Evolutionary conservation across 2,329 filamentous ascomycete genomes (phyloP).

Genomic region (Phialophora tarda): DNA sequence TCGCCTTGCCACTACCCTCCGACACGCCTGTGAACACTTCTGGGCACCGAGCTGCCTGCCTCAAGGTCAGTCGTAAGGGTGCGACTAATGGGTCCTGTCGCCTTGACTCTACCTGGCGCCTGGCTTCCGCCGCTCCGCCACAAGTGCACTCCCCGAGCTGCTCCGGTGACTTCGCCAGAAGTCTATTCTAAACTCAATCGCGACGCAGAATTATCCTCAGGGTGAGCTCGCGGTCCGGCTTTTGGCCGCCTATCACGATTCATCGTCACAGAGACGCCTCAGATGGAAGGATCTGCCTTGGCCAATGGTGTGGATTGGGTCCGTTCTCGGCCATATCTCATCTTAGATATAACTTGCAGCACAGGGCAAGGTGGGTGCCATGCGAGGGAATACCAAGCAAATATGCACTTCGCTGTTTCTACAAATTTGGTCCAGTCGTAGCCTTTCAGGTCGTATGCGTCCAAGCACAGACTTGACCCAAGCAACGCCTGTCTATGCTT

Average conservation of each 20-base stretch:
- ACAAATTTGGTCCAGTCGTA: slow-evolving; percentile 12
- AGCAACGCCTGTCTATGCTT: not conserved
- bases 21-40: not conserved
- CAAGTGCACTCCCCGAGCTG: not conserved
- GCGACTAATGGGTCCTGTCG: not conserved
- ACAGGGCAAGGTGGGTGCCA: not conserved
- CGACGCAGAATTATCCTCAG: slow-evolving; percentile 11
- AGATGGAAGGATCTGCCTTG: slow-evolving; percentile 8
- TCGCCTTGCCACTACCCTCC: slow-evolving; percentile 4
- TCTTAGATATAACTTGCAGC: not conserved
- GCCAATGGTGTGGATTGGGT: not conserved
- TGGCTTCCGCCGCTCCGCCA: slow-evolving; percentile 5
- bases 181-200: slow-evolving; percentile 13
- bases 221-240: not conserved
- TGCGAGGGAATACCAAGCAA: slow-evolving; percentile 3
- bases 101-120: not conserved
- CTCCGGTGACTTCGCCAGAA: slow-evolving; percentile 18
- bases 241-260: slow-evolving; percentile 12
- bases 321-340: not conserved
- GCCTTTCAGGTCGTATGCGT: slow-evolving; percentile 9
- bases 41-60: not conserved
- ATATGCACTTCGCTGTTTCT: not conserved
- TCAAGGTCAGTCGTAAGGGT: not conserved
- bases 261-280: not conserved
- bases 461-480: slow-evolving; percentile 8